These are phyloP conservation scores for Phanerodontia chrysosporium DNA, from an alignment of 768 basidiomycete species.

Conservation along the genomic window DNA sequence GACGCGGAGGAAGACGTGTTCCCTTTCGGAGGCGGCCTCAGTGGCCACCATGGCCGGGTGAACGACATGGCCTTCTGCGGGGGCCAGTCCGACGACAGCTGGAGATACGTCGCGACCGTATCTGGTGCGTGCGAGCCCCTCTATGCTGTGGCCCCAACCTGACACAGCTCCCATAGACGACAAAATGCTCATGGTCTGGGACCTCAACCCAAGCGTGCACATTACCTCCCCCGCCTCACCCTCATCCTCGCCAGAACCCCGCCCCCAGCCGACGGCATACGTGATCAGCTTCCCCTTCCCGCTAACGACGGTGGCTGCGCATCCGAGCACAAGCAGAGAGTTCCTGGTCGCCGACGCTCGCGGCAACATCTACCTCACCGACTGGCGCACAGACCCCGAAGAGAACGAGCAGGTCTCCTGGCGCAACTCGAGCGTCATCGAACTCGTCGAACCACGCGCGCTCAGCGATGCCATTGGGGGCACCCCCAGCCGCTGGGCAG, in stretches of 20 bases:
- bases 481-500: conserved; percentile 41
- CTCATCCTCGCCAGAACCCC: conserved; percentile 28
- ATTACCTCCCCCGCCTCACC: conserved; percentile 37
- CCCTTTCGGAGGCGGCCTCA: conserved; percentile 74
- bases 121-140: conserved; percentile 69
- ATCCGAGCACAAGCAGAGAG: conserved; percentile 71
- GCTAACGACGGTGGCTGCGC: conserved; percentile 63
- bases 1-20: conserved; percentile 50
- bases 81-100: conserved; percentile 61
- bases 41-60: conserved; percentile 75
- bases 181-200: conserved; percentile 85
- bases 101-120: conserved; percentile 75
- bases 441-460: conserved; percentile 68
- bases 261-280: conserved; percentile 74
- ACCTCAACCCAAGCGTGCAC: conserved; percentile 57
- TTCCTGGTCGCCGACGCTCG: conserved; percentile 73
- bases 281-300: conserved; percentile 71
- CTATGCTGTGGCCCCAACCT: too few relatives aligned
- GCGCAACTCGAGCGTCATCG: conserved; percentile 60
- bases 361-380: conserved; percentile 73
- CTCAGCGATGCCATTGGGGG: conserved; percentile 51
- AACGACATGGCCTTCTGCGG: conserved; percentile 82
- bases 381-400: conserved; percentile 75
- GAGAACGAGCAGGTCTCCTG: conserved; percentile 46
- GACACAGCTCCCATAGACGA: too few relatives aligned